Evolutionary conservation across 768 basidiomycete genomes (phyloP), one percentile per base, ranked within the genome.

Genomic region (Terana coerulea): DNA sequence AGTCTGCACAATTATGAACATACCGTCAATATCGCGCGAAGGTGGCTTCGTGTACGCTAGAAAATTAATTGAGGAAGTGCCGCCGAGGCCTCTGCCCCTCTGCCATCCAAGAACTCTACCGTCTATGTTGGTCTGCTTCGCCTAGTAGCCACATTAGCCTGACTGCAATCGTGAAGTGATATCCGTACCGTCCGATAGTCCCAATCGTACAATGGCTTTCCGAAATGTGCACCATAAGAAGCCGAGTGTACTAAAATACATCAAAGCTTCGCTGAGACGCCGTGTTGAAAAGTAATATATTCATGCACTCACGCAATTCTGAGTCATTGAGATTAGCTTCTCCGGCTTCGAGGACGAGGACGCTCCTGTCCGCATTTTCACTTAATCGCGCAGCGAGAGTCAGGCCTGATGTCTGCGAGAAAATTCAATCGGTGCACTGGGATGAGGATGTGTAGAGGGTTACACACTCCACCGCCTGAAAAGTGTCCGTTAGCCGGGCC

Each of bases 41-140:
- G 61, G 52, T 7, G 64, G 64, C 31, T 61, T 62, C 15, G 42
- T 52, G 51, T 55, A 63, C 30, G 45, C 39, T 40, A 61, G n/a
- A 51, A 63, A 65, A 47, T 63, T 65, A 52, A 65, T 60, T 12
- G 29, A 47, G 9, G 60, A 60, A 12, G 60, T 61, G 14, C 64
- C 64, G 17, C 64, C 64, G 2, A 65, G 53, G 26, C 64, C 64
- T 30, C 61, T 62, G 8, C 64, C 64, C 24, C 64, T 59, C 19
- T 4, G 9, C 49, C 49, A 51, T 9, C 12, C 5, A 15, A 21
- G 12, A 14, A 24, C 14, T n/a, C 26, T 19, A 9, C 35, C 40
- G 28, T 28, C 25, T 7, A 43, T 14, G 21, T 26, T 5, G n/a
- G n/a, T 15, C 21, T 51, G 49, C 40, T 30, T 28, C 2, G 40